These are phyloP conservation scores for Schizonepeta tenuifolia DNA, from an alignment of 257 asterid species.

Conservation along the genomic window DNA sequence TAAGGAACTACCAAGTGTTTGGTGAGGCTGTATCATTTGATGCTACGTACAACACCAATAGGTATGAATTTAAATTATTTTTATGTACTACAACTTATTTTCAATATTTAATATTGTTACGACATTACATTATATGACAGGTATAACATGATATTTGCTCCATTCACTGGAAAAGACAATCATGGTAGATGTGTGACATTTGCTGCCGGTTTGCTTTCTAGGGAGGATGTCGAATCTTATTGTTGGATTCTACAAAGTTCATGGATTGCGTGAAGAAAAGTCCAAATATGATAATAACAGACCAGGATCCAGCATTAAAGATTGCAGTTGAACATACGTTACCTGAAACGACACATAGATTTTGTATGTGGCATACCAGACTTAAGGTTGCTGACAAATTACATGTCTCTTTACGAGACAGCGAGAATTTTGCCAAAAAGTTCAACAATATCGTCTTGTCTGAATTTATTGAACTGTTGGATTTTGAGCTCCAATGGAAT, in stretches of 20 bases:
- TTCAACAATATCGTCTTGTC: not conserved
- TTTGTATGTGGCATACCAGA: not conserved
- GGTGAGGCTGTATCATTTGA: not conserved
- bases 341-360: not conserved
- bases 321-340: not conserved
- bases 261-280: not conserved
- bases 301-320: not conserved
- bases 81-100: no score
- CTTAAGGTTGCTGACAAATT: not conserved
- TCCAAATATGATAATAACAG: not conserved
- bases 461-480: not conserved
- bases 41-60: not conserved
- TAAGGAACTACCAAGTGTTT: not conserved
- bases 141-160: not conserved
- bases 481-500: not conserved
- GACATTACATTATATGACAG: not conserved
- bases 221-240: not conserved
- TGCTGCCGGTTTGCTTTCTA: not conserved
- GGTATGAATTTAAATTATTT: not conserved
- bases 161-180: not conserved
- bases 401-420: not conserved
- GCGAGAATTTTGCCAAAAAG: not conserved
- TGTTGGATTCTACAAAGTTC: not conserved
- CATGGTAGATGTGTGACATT: not conserved
- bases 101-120: no score